Evolutionary conservation across 2,329 filamentous ascomycete species (phyloP).

Genomic region (Aspergillus vadensis): DNA sequence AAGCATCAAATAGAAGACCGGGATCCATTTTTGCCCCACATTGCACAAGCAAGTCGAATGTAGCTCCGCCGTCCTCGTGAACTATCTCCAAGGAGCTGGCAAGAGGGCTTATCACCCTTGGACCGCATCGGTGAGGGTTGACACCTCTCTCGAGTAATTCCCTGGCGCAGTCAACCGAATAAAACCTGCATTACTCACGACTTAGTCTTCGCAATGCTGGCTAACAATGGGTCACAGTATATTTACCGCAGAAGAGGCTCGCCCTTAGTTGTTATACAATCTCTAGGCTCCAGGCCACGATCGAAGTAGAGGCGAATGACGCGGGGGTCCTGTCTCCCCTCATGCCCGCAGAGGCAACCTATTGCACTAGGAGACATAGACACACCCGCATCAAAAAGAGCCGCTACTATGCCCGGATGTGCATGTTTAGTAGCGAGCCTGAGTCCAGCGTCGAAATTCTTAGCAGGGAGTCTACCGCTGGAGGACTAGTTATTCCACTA

Average conservation of each 20-base stretch:
- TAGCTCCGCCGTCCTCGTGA: background rate
- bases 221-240: no score
- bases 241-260: slow-evolving; percentile 14
- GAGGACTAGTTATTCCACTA: no score
- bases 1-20: slow-evolving; percentile 9
- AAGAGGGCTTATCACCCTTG: slow-evolving; percentile 7
- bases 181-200: background rate
- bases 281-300: slow-evolving; percentile 11
- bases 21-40: slow-evolving; percentile 13
- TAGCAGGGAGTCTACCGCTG: slow-evolving; percentile 7
- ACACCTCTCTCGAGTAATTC: slow-evolving; percentile 9
- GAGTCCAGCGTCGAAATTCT: slow-evolving; percentile 11
- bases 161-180: slow-evolving; percentile 4
- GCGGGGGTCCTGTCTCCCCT: slow-evolving; percentile 9
- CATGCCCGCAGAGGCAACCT: slow-evolving; percentile 1
- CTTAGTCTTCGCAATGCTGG: background rate
- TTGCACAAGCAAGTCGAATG: slow-evolving; percentile 4
- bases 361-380: background rate
- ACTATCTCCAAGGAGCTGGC: background rate
- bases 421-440: slow-evolving; percentile 7
- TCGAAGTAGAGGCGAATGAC: slow-evolving; percentile 12
- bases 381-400: slow-evolving; percentile 14
- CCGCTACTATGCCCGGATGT: slow-evolving; percentile 12
- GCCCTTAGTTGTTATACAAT: slow-evolving; percentile 2
- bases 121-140: slow-evolving; percentile 12